A percentile compares a stretch with the other conserved stretches of the same genome.
These are phyloP conservation scores for Debaryomyces tyrocola DNA, from an alignment of 805 yeast species.

Conservation along the genomic window DNA sequence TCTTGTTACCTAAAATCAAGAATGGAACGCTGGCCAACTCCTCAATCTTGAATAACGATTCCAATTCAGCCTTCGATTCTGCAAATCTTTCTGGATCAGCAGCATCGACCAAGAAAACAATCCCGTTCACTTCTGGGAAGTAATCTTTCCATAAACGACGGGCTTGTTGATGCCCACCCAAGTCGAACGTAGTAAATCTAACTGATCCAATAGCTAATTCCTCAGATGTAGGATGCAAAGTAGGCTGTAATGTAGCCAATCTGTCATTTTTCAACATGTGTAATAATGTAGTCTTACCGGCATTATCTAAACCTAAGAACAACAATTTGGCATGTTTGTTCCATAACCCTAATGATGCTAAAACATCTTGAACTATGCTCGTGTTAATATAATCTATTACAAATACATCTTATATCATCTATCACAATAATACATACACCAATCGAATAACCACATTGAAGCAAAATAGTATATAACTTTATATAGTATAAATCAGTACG, in stretches of 20 bases:
- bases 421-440: constrained; percentile 29
- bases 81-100: constrained; percentile 95
- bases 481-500: background rate
- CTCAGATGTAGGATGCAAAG: constrained; percentile 98
- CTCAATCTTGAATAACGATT: constrained; percentile 87
- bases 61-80: constrained; percentile 93
- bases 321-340: constrained; percentile 49
- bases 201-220: constrained; percentile 96
- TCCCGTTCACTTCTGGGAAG: constrained; percentile 98
- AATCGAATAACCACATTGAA: constrained; percentile 37
- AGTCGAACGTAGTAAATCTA: constrained; percentile 95
- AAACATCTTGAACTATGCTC: constrained; percentile 41
- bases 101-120: constrained; percentile 93
- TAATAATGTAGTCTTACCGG: constrained; percentile 47
- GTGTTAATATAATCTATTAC: constrained; percentile 5
- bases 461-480: background rate
- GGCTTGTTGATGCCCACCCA: constrained; percentile 98
- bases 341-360: constrained; percentile 48
- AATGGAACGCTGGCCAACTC: constrained; percentile 90
- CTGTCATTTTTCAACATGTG: constrained; percentile 79
- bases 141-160: constrained; percentile 99
- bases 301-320: constrained; percentile 48
- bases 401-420: background rate
- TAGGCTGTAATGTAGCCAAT: constrained; percentile 95
- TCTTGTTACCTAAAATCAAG: constrained; percentile 92